phyloP scores from a whole-genome alignment of 345 rosid genomes.

The Zanthoxylum bungeanum region DNA sequence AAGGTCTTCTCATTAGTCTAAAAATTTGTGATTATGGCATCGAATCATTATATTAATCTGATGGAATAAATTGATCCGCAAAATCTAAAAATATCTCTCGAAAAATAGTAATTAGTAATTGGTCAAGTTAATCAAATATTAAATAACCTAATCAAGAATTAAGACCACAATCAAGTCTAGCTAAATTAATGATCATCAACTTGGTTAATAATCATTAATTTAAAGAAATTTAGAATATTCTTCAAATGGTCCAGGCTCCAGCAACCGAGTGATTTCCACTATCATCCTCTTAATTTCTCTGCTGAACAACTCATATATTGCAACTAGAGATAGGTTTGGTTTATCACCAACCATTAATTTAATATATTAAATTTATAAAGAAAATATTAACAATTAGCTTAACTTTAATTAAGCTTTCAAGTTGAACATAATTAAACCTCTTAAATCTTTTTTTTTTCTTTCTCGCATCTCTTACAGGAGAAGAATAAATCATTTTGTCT shows the following conservation, averaged over 20 bases:
- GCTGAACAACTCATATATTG: conserved; percentile 12
- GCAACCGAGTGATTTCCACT: too few species aligned
- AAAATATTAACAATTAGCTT: conserved; percentile 2
- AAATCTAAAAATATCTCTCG: too few species aligned
- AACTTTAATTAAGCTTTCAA: conserved; percentile 23
- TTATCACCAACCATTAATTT: conserved; percentile 5
- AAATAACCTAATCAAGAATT: not conserved
- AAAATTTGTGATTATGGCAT: too few species aligned
- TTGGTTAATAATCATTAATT: conserved; percentile 6
- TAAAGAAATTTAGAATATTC: not conserved
- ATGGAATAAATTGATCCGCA: too few species aligned
- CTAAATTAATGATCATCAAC: conserved; percentile 10
- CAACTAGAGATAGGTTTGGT: not conserved
- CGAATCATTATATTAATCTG: too few species aligned
- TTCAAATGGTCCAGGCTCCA: conserved; percentile 5
- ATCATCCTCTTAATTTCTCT: not conserved
- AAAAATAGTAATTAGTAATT: too few species aligned
- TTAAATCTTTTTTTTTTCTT: conserved; percentile 12
- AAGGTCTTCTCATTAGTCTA: too few species aligned
- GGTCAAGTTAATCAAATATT: conserved; percentile 5
- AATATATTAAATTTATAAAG: not conserved
- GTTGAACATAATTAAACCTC: conserved; percentile 22
- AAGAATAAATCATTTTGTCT: conserved; percentile 15
- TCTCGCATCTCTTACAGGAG: conserved; percentile 14
- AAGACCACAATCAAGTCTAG: not conserved